Evolutionary conservation across 2,329 filamentous ascomycete species (phyloP).

Genomic region (Penicillium freii): DNA sequence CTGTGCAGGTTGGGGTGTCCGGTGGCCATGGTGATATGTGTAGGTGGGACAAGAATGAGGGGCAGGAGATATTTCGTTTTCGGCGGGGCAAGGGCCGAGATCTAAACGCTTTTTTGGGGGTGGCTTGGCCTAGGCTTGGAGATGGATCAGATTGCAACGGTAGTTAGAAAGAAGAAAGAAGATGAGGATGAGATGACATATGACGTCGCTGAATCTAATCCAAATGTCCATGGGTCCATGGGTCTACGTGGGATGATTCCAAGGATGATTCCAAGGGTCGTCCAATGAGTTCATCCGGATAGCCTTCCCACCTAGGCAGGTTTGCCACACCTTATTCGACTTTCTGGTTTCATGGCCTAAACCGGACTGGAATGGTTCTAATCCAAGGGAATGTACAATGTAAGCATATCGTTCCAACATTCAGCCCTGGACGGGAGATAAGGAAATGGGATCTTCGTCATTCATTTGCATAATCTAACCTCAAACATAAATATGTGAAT

Average conservation of each 20-base stretch:
- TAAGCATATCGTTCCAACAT: not conserved
- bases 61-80: constrained; percentile 4
- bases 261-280: not conserved
- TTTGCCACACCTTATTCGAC: constrained; percentile 13
- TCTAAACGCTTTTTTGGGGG: not conserved
- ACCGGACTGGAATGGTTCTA: not conserved
- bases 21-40: constrained; percentile 34
- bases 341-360: not conserved
- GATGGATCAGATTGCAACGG: not conserved
- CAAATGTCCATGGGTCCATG: not conserved
- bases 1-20: constrained; percentile 67
- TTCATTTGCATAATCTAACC: too few species aligned
- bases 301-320: not conserved
- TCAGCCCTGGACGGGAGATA: not conserved
- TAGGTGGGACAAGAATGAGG: constrained; percentile 6
- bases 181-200: not conserved
- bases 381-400: not conserved
- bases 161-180: not conserved
- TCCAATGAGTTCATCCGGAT: not conserved
- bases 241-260: not conserved
- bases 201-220: constrained; percentile 5
- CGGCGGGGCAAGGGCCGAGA: not conserved
- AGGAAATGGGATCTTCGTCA: not conserved
- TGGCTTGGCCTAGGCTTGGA: not conserved
- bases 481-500: too few species aligned